phyloP scores from a whole-genome alignment of 2,329 filamentous ascomycete genomes.

The Teratosphaeria zuluensis region DNA sequence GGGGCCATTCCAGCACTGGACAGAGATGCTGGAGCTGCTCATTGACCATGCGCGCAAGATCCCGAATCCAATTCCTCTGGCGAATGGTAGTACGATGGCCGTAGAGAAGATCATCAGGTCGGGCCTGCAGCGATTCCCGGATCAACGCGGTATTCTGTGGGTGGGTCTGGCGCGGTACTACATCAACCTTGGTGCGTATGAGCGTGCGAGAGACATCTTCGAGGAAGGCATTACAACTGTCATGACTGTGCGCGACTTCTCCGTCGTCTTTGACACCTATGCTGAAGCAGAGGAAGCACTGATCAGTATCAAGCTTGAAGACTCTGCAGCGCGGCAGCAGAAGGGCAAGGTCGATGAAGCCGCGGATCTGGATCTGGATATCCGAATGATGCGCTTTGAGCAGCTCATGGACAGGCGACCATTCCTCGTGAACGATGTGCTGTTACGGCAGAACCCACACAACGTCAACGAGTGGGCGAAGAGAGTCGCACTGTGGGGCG shows the following conservation, averaged over 20 bases:
- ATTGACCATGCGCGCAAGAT: slow-evolving; percentile 63
- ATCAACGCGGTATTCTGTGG: slow-evolving; percentile 93
- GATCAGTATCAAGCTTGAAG: slow-evolving; percentile 83
- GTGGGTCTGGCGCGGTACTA: slow-evolving; percentile 91
- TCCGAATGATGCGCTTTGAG: slow-evolving; percentile 96
- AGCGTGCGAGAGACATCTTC: slow-evolving; percentile 83
- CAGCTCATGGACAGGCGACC: slow-evolving; percentile 94
- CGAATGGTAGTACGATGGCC: slow-evolving; percentile 72
- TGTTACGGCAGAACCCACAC: slow-evolving; percentile 90
- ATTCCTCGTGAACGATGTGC: slow-evolving; percentile 91
- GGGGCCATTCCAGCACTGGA: slow-evolving; percentile 94
- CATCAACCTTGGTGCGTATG: slow-evolving; percentile 87
- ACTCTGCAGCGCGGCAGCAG: slow-evolving; percentile 68
- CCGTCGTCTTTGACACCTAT: slow-evolving; percentile 91
- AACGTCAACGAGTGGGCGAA: slow-evolving; percentile 97
- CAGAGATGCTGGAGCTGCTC: slow-evolving; percentile 88
- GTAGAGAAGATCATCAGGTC: slow-evolving; percentile 89
- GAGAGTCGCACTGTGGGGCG: slow-evolving; percentile 86
- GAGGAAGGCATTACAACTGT: slow-evolving; percentile 96
- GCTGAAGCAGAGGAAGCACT: slow-evolving; percentile 95
- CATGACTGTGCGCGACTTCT: slow-evolving; percentile 97
- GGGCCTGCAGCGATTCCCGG: slow-evolving; percentile 80
- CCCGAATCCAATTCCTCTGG: slow-evolving; percentile 65
- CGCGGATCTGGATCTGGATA: slow-evolving; percentile 87
- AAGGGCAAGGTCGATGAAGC: slow-evolving; percentile 69